Evolutionary conservation across 2,329 filamentous ascomycete species (phyloP).

Genomic region (Calonectria ilicicola): DNA sequence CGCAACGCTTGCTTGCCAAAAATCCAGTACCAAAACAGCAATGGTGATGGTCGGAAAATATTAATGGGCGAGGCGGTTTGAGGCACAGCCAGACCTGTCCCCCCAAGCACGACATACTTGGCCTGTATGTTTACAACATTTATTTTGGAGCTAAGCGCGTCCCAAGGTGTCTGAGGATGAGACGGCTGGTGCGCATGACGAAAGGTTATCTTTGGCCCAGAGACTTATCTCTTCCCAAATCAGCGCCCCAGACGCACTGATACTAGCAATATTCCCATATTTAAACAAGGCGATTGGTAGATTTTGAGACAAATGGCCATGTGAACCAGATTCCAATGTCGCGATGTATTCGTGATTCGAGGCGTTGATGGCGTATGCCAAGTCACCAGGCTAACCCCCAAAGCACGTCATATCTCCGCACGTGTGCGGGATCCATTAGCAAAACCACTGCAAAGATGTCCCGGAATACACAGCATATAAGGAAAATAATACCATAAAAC

Average conservation of each 20-base stretch:
- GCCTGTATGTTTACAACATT: background rate
- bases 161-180: background rate
- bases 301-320: background rate
- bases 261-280: background rate
- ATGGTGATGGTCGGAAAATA: background rate
- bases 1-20: background rate
- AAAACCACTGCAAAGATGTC: background rate
- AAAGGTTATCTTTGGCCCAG: background rate
- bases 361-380: conserved; percentile 6
- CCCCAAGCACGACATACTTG: conserved; percentile 8
- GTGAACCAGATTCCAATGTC: conserved; percentile 6
- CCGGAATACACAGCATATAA: background rate
- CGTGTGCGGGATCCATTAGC: background rate
- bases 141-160: background rate
- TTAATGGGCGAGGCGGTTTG: background rate
- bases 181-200: background rate
- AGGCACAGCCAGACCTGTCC: background rate
- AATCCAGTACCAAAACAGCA: background rate
- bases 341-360: conserved; percentile 19
- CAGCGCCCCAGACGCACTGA: background rate
- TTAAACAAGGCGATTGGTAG: background rate
- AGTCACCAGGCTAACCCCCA: background rate
- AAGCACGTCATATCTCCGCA: background rate
- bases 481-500: background rate
- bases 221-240: conserved; percentile 1